Evolutionary conservation across 108 stramenopile genomes (phyloP), one percentile per base, ranked within the genome.

Genomic region (Cyclotella baltica): DNA sequence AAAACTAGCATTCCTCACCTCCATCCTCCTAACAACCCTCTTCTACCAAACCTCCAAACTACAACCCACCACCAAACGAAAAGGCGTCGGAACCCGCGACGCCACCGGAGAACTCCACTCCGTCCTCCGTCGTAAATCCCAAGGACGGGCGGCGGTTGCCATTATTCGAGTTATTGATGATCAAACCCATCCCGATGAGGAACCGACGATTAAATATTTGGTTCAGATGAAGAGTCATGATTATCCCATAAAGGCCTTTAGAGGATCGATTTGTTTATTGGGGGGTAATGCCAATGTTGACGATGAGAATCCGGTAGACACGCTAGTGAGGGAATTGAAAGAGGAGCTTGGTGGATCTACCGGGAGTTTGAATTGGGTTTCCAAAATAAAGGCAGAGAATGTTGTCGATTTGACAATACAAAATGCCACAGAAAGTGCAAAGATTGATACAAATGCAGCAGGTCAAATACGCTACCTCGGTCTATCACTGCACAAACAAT

Each of bases 81-180:
- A 66, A 27, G 81, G 81, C 33, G 56, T 83, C 33, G 81, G 81
- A 9, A 53, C 58, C 11, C 46, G 63, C n/a, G 81, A 75, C 36
- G 62, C 74, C 43, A 35, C 46, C 2, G 64, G 64, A 4, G 82
- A 83, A 63, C 53, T 83, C 4, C 36, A 30, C 15, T 46, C 82
- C 20, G 66, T 72, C 4, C 53, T 83, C 1, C 71, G 61, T 13
- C 70, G 82, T 0, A 68, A 69, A 27, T 35, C 33, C 19, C 56
- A 83, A 36, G 82, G 82, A 77, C 75, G 76, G 10, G 82, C 82
- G 4, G 82, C 82, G 9, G 82, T 83, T 31, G 82, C 82, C 30
- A 83, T 83, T 27, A 67, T 83, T 28, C 75, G 82, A 23, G 76
- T 77, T 15, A 47, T 83, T 6, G 50, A 50, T 15, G 52, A 43